A percentile compares a stretch with the other conserved stretches of the same genome.
Evolutionary conservation across 768 basidiomycete genomes (phyloP).

Genomic region (Rhodotorula diobovata): DNA sequence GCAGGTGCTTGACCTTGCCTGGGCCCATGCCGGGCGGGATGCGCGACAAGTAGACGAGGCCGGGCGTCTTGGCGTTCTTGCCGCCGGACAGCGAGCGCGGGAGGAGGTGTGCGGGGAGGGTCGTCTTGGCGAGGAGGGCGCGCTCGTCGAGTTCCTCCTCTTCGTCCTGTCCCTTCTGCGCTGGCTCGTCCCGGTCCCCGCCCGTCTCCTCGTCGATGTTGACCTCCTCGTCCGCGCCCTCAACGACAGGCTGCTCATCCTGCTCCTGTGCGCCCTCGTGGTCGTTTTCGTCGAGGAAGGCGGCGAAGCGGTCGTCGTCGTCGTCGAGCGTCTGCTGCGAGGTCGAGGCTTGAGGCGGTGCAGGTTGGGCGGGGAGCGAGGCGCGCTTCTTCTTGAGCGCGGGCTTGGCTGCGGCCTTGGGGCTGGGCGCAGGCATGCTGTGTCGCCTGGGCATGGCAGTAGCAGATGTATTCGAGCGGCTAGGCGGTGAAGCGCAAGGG

Average conservation of each 20-base stretch:
- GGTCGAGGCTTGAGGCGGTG: conserved; percentile 7
- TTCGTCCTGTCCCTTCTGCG: background rate
- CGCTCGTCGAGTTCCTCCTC: conserved; percentile 2
- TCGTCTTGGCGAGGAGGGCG: conserved; percentile 16
- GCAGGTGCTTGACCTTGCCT: conserved; percentile 86
- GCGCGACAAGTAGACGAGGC: conserved; percentile 88
- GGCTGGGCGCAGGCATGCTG: background rate
- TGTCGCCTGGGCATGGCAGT: background rate
- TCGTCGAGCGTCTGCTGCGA: conserved; percentile 1
- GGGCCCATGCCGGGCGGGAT: conserved; percentile 98
- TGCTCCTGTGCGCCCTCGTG: conserved; percentile 39
- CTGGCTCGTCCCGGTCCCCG: background rate
- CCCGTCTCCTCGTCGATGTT: background rate
- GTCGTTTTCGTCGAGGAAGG: conserved; percentile 44
- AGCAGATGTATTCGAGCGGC: too few relatives aligned
- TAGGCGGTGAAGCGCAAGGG: too few relatives aligned
- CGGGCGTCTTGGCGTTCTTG: conserved; percentile 52
- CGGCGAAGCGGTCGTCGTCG: conserved; percentile 37
- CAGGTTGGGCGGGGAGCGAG: background rate
- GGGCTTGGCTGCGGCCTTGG: background rate
- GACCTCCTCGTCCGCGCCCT: background rate
- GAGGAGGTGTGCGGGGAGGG: conserved; percentile 19
- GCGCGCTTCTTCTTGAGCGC: background rate
- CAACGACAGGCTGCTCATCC: conserved; percentile 21
- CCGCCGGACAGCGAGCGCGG: conserved; percentile 14